phyloP scores from a whole-genome alignment of 306 rosid species.

The Dalbergia cultrata region DNA sequence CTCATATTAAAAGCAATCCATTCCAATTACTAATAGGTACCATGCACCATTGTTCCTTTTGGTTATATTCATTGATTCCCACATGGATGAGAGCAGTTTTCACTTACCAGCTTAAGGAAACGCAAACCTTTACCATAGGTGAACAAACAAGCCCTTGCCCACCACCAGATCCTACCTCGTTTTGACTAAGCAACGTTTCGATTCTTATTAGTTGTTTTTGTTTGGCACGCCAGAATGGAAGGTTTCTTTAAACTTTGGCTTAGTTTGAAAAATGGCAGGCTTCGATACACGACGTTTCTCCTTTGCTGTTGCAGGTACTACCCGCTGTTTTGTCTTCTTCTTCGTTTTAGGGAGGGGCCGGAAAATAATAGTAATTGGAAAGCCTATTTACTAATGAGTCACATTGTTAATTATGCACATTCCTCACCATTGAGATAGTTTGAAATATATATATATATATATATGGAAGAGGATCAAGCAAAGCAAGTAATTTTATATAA shows the following conservation, averaged over 20 bases:
- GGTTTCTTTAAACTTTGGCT: conserved; percentile 34
- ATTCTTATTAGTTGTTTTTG: conserved; percentile 53
- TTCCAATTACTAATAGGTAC: conserved; percentile 1
- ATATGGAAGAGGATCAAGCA: no score
- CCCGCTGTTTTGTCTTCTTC: conserved; percentile 10
- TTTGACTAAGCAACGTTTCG: conserved; percentile 55
- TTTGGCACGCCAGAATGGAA: conserved; percentile 52
- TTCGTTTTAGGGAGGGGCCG: conserved; percentile 9
- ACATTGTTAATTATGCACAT: background rate
- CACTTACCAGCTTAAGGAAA: conserved; percentile 33
- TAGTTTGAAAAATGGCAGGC: conserved; percentile 32
- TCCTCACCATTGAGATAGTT: background rate
- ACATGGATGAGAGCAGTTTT: conserved; percentile 43
- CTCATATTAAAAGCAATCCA: conserved; percentile 29
- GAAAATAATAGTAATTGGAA: background rate
- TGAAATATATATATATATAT: background rate
- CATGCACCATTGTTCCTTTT: background rate
- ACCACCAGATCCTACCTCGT: conserved; percentile 52
- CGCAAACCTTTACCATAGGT: conserved; percentile 51
- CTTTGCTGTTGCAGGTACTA: background rate
- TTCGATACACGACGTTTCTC: conserved; percentile 31
- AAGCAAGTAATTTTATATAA: no score
- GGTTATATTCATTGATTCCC: conserved; percentile 42
- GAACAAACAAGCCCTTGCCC: conserved; percentile 61
- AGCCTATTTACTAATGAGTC: conserved; percentile 1